phyloP scores from a whole-genome alignment of 2,329 filamentous ascomycete genomes.

The Nothophaeocryptopus gaeumannii region DNA sequence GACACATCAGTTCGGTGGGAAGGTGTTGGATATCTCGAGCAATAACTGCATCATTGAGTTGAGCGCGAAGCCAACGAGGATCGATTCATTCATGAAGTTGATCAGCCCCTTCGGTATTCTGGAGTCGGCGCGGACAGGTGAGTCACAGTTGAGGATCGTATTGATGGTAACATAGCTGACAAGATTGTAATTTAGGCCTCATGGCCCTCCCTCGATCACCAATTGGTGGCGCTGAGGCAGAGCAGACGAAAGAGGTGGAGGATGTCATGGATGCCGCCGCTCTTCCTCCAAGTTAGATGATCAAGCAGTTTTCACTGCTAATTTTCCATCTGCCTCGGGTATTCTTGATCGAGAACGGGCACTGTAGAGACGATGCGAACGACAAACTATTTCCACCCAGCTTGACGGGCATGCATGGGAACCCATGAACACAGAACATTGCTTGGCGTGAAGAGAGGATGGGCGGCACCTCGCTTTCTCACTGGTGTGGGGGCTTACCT shows the following conservation, averaged over 20 bases:
- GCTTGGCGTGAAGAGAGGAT: no score
- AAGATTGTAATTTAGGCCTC: conserved; percentile 61
- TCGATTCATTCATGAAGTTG: conserved; percentile 97
- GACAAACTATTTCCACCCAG: not conserved
- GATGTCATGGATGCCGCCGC: conserved; percentile 94
- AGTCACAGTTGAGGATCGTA: conserved; percentile 32
- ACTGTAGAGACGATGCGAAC: not conserved
- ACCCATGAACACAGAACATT: no score
- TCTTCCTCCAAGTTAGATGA: conserved; percentile 63
- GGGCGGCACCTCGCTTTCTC: no score
- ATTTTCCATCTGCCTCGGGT: no score
- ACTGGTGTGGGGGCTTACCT: no score
- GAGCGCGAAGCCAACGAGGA: conserved; percentile 87
- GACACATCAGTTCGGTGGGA: conserved; percentile 95
- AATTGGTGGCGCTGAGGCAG: conserved; percentile 70
- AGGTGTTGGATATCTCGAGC: conserved; percentile 95
- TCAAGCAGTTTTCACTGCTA: no score
- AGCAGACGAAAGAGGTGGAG: conserved; percentile 80
- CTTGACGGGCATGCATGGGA: no score
- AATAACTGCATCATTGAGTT: conserved; percentile 98
- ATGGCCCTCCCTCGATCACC: conserved; percentile 96
- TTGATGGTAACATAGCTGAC: no score
- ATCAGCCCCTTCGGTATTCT: conserved; percentile 92
- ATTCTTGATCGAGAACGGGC: not conserved
- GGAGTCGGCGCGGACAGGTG: conserved; percentile 85